Conservation (phyloP, 2,329 filamentous ascomycete genomes). For the Orbilia oligospora region DNA sequence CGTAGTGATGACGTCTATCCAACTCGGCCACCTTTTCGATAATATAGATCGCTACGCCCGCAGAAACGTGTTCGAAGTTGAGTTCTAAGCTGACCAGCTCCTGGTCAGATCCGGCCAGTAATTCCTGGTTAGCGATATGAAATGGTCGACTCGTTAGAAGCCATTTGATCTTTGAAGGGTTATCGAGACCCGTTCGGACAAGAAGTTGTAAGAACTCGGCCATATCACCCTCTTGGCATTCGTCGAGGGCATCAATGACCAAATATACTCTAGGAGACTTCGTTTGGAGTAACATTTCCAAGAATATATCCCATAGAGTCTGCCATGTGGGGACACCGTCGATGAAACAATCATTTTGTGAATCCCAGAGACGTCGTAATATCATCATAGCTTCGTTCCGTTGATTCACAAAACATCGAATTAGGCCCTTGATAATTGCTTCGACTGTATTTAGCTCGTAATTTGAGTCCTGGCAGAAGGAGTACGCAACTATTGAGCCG, state of each 20-base stretch:
- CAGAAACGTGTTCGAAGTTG: too few species aligned
- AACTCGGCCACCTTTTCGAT: conserved; percentile 58
- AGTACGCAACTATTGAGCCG: neutral
- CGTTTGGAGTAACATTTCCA: conserved; percentile 26
- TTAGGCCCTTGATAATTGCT: conserved; percentile 47
- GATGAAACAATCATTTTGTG: conserved; percentile 27
- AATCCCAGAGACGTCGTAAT: too few species aligned
- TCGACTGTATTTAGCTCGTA: conserved; percentile 13
- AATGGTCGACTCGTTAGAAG: conserved; percentile 65
- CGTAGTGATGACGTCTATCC: neutral
- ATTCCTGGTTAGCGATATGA: conserved; percentile 62
- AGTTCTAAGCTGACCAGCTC: too few species aligned
- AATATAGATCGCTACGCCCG: conserved; percentile 62
- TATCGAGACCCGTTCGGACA: conserved; percentile 61
- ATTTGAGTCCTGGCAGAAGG: conserved; percentile 20
- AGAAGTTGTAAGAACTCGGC: conserved; percentile 39
- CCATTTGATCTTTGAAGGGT: conserved; percentile 64
- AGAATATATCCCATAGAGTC: conserved; percentile 41
- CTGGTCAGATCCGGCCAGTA: conserved; percentile 42
- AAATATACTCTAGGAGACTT: conserved; percentile 51
- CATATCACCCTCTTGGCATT: conserved; percentile 51
- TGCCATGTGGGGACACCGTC: conserved; percentile 22
- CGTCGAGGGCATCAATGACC: conserved; percentile 61
- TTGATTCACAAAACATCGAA: conserved; percentile 43
- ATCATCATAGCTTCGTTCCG: conserved; percentile 3